Evolutionary conservation across 1,139 yeast species (phyloP), one percentile per base, ranked within the genome.

Genomic region (Arxiozyma slooffiae): DNA sequence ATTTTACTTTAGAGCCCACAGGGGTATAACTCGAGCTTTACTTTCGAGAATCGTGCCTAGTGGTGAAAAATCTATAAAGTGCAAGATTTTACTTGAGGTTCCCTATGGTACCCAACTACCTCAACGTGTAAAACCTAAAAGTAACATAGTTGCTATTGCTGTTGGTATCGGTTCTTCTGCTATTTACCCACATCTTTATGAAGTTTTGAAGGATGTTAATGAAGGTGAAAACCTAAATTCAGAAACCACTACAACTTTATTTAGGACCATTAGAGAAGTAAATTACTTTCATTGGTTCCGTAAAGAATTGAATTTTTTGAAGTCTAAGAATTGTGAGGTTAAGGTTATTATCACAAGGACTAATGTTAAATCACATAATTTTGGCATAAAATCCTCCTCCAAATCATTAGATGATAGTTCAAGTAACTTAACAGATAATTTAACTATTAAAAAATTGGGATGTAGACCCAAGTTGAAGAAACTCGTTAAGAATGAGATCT

Each of bases 71-170:
- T 56, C 59, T 0, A 51, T 57, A 6, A 48, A 53, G 2, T 63
- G 68, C 57, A 66, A 66, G 46, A 72, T 79, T 4, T 59, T 73
- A 7, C 60, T 81, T 6, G 87, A 82, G 58, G 87, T 87, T 0
- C 85, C 86, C 0, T 82, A 82, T 59, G 83, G 86, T 55, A 64
- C 68, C 55, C 63, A 74, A 55, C 60, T 79, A 53, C 77, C 88
- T 61, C 53, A 54, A 22, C 44, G 48, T 23, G 53, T 47, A 6
- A 40, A 47, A 7, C 23, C 48, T 7, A 46, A 48, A 7, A 49
- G 53, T 36, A 58, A 56, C 41, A 37, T 55, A 36, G 58, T 60
- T 6, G 67, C 63, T 14, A 54, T 62, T 2, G 57, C 60, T 36
- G 67, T 62, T 11, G 67, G 67, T 20, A 48, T 61, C 18, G 67